Percentiles rank a stretch among this genome's conserved stretches.
These are phyloP conservation scores for Apiospora rasikravindrae DNA, from an alignment of 2,329 filamentous ascomycete species.

Conservation along the genomic window DNA sequence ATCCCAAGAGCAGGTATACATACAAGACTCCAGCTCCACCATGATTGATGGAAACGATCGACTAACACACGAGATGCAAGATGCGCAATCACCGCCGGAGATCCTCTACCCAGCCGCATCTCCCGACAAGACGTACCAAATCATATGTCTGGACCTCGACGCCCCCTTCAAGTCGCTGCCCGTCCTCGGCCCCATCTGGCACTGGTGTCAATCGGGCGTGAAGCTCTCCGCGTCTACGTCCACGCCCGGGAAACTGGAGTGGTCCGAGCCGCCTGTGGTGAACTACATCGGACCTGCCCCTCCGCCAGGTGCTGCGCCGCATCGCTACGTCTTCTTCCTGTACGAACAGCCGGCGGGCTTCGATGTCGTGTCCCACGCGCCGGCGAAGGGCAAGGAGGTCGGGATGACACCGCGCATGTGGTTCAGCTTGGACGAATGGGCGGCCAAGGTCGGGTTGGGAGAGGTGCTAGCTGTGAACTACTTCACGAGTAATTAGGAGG, in stretches of 20 bases:
- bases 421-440: conserved; percentile 49
- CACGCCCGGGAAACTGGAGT: background rate
- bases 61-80: background rate
- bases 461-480: conserved; percentile 44
- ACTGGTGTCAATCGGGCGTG: conserved; percentile 17
- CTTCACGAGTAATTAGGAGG: conserved; percentile 38
- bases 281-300: conserved; percentile 52
- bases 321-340: conserved; percentile 56
- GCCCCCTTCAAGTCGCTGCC: conserved; percentile 18
- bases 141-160: conserved; percentile 19
- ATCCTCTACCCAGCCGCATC: conserved; percentile 15
- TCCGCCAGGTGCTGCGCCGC: conserved; percentile 50
- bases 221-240: background rate
- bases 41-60: background rate
- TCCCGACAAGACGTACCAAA: conserved; percentile 18
- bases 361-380: conserved; percentile 38
- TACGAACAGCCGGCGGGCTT: conserved; percentile 52
- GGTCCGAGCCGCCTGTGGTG: conserved; percentile 34
- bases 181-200: conserved; percentile 19
- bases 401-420: conserved; percentile 44
- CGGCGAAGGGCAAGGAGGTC: conserved; percentile 40
- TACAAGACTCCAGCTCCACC: background rate
- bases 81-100: background rate
- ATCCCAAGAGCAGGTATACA: conserved; percentile 15
- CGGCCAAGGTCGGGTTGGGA: conserved; percentile 40